Percentiles rank a stretch among this genome's conserved stretches.
Conservation (phyloP, 306 rosid species). For the Acmispon strigosus region DNA sequence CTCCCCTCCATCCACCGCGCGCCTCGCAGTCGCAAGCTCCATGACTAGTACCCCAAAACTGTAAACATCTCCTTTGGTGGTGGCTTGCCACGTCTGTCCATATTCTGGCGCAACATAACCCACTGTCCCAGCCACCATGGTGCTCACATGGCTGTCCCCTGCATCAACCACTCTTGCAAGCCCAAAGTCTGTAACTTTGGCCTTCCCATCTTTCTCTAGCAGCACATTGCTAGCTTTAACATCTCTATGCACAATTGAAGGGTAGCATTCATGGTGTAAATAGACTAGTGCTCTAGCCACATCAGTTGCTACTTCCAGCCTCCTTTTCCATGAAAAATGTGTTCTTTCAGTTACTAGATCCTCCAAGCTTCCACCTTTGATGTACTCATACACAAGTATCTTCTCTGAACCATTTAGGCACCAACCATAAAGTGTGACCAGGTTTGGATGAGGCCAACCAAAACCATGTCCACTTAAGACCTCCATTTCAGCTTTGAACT, state of each 20-base stretch:
- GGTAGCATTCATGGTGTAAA: conserved; percentile 82
- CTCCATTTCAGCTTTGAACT: conserved; percentile 88
- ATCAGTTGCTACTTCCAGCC: conserved; percentile 63
- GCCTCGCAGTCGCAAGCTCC: conserved; percentile 82
- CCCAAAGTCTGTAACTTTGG: conserved; percentile 87
- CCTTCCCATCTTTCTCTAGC: conserved; percentile 69
- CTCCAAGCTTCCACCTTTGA: conserved; percentile 88
- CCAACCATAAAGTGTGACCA: conserved; percentile 94
- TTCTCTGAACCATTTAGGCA: conserved; percentile 65
- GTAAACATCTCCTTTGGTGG: conserved; percentile 87
- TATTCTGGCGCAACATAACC: conserved; percentile 97
- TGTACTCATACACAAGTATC: conserved; percentile 75
- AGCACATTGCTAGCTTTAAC: conserved; percentile 90
- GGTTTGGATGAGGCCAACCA: conserved; percentile 93
- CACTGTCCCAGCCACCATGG: conserved; percentile 87
- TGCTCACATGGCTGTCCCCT: conserved; percentile 92
- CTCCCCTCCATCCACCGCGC: conserved; percentile 93
- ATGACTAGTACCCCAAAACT: conserved; percentile 82
- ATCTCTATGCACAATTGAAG: conserved; percentile 79
- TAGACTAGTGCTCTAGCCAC: conserved; percentile 79
- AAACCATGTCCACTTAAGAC: conserved; percentile 71
- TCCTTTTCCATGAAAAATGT: conserved; percentile 49
- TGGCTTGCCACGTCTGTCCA: conserved; percentile 96
- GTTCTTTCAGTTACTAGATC: conserved; percentile 52
- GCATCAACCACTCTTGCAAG: conserved; percentile 76